Percentiles rank a stretch among this genome's conserved stretches.
phyloP scores from a whole-genome alignment of 2,329 filamentous ascomycete genomes.

The Colletotrichum somersetense region DNA sequence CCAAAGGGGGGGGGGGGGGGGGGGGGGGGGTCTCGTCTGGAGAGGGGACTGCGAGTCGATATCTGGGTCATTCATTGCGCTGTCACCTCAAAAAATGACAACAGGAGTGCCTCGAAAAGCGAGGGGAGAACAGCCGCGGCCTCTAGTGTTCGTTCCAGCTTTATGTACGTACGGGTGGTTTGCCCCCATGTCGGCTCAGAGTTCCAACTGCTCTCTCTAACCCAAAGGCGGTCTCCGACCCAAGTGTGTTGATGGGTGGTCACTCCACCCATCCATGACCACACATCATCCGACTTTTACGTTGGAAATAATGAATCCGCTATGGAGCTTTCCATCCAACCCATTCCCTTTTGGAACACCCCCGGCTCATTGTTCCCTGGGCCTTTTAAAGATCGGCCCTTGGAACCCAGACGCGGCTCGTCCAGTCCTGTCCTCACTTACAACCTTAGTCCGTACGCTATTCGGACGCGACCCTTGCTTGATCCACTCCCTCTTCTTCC shows the following conservation, averaged over 20 bases:
- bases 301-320: slow-evolving; percentile 29
- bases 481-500: slow-evolving; percentile 38
- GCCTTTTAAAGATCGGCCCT: slow-evolving; percentile 37
- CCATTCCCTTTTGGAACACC: slow-evolving; percentile 34
- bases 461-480: slow-evolving; percentile 19
- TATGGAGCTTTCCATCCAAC: slow-evolving; percentile 26
- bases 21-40: slow-evolving; percentile 17
- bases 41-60: slow-evolving; percentile 8
- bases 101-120: background rate
- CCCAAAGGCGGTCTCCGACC: slow-evolving; percentile 23
- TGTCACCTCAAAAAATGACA: background rate
- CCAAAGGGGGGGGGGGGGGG: background rate
- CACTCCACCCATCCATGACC: slow-evolving; percentile 36
- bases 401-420: slow-evolving; percentile 20
- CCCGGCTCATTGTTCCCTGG: slow-evolving; percentile 24
- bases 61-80: slow-evolving; percentile 1
- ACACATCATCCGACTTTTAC: slow-evolving; percentile 34
- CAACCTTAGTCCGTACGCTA: background rate
- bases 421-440: background rate
- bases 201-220: slow-evolving; percentile 9
- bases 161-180: background rate
- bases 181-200: slow-evolving; percentile 7
- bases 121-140: background rate
- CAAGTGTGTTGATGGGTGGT: slow-evolving; percentile 17
- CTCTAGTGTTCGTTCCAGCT: background rate